Conservation (phyloP, 2,329 filamentous ascomycete genomes). For the Diaporthe humulicola region DNA sequence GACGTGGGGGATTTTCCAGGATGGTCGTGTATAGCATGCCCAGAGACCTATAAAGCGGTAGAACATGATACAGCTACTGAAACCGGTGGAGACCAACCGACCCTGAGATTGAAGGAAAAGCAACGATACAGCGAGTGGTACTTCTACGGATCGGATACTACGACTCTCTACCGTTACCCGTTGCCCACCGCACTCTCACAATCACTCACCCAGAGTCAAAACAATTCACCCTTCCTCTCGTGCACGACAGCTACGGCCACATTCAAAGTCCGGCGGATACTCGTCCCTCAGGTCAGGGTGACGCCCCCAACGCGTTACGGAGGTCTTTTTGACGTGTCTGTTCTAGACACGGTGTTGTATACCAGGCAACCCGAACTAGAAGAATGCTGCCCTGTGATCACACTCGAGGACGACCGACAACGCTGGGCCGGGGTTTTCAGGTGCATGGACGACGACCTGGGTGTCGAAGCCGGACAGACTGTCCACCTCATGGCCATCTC, state of each 20-base stretch:
- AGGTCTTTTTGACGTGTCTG: background rate
- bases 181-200: background rate
- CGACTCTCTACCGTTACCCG: background rate
- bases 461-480: background rate
- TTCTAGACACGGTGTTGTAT: background rate
- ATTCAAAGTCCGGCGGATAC: background rate
- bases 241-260: background rate
- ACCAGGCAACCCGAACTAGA: background rate
- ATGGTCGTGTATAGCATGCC: background rate
- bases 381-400: background rate
- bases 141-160: background rate
- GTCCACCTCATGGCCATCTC: slow-evolving; percentile 2
- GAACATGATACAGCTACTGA: background rate
- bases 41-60: background rate
- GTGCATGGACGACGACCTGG: background rate
- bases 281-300: background rate
- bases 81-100: background rate
- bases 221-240: background rate
- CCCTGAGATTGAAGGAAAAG: background rate
- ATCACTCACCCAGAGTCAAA: background rate
- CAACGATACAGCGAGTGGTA: background rate
- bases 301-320: background rate
- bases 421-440: background rate
- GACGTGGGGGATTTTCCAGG: background rate
- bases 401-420: background rate